Base-by-base conservation (phyloP, 1,284 basidiomycete genomes). In the Moesziomyces aphidis region DNA sequence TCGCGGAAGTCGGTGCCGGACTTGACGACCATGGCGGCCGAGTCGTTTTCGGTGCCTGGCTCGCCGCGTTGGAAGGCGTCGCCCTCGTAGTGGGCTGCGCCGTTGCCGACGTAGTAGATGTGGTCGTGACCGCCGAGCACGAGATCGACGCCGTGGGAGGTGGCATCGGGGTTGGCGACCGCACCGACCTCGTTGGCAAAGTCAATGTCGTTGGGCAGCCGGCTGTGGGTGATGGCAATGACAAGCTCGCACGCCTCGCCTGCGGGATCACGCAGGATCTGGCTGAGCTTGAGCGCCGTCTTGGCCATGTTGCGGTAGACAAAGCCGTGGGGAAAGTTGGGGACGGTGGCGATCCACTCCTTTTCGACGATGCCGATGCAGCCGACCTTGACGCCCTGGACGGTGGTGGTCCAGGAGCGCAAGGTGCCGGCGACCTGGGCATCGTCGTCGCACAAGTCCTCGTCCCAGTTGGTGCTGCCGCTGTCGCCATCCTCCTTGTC, bases 41-140 rank as follows among this genome's bases (percentile, higher is more conserved):
- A 78, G 81, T 96, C 94, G 17, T 87, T 87, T 79, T 93, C 91
- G 2, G 90, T 90, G 13, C 93, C 94, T 3, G 92, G 88, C 50
- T 76, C 72, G 15, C 89, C 88, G 6, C 87, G 83, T 0, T 86
- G 86, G 21, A 89, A 85, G 63, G 92, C 89, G 65, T 90, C 91
- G 44, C 89, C 89, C 28, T 93, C 89, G 92, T 92, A 96, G 4
- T 86, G 82, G 21, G 87, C 87, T 1, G 91, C 89, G 4, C 93
- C 94, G 78, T 89, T 90, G 13, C 92, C 91, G 50, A 92, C 89
- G 85, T 91, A 93, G 86, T 94, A 94, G 6, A 92, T 86, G 76
- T 97, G 94, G 80, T 97, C 94, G 76, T 97, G 94, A 0, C 94
- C 94, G 5, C 94, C 94, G 8, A 96, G 88, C 48, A 97, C 85